Conservation (phyloP, 2,329 filamentous ascomycete genomes). For the Metarhizium guizhouense region DNA sequence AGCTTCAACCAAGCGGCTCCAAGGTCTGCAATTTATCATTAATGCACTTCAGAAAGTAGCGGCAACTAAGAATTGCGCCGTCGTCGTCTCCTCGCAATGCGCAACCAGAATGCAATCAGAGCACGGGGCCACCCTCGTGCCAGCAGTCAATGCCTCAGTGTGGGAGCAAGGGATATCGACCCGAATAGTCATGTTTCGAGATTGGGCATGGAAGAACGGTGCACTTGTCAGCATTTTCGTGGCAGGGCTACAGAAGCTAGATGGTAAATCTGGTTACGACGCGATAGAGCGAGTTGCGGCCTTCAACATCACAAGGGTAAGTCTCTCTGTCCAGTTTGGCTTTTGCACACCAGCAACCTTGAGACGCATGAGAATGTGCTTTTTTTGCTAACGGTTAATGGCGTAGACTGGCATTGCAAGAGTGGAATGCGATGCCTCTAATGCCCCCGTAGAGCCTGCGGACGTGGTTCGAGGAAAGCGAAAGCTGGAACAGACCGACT, state of each 20-base stretch:
- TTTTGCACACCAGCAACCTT: slow-evolving; percentile 9
- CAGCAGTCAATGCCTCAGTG: slow-evolving; percentile 63
- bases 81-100: slow-evolving; percentile 71
- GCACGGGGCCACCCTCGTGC: slow-evolving; percentile 59
- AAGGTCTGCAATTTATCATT: slow-evolving; percentile 53
- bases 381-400: background rate
- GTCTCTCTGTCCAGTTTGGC: slow-evolving; percentile 10
- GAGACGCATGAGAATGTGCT: slow-evolving; percentile 12
- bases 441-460: slow-evolving; percentile 23
- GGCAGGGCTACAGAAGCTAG: slow-evolving; percentile 56
- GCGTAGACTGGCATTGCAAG: slow-evolving; percentile 33
- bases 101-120: slow-evolving; percentile 69
- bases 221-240: slow-evolving; percentile 44
- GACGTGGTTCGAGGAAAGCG: slow-evolving; percentile 45
- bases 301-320: slow-evolving; percentile 40
- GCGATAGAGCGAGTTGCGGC: slow-evolving; percentile 35
- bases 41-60: slow-evolving; percentile 68
- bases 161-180: slow-evolving; percentile 76
- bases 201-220: slow-evolving; percentile 52
- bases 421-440: slow-evolving; percentile 28
- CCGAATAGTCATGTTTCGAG: slow-evolving; percentile 68
- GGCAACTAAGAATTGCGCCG: slow-evolving; percentile 59
- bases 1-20: slow-evolving; percentile 34
- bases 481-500: slow-evolving; percentile 50
- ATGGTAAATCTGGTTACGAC: slow-evolving; percentile 38